Base-by-base conservation (phyloP, 2,329 filamentous ascomycete species). In the Emmonsia crescens region DNA sequence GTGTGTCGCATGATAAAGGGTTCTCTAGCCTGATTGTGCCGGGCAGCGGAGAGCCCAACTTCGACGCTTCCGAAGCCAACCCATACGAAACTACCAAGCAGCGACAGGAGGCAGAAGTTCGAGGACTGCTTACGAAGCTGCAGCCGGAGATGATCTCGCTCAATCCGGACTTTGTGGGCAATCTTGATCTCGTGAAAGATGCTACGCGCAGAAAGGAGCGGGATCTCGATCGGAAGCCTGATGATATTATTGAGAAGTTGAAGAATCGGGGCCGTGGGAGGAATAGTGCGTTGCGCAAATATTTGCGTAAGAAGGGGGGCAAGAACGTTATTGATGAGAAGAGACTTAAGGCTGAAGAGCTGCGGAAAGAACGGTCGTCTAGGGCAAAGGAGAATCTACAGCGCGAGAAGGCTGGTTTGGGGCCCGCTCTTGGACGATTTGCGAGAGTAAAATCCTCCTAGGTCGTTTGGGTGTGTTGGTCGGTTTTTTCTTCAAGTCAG, bases 261-360 rank as follows among this genome's bases (percentile, higher is more conserved):
- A 85, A 84, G 69, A 94, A 96, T 73, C 83, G 88, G 61, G 91
- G 89, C 21, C 81, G 93, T 62, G 94, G 94, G 60, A 91, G 92
- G 81, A 99, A 96, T 72, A 91, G 88, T 68, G 89, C 89, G 62
- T 77, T 97, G 66, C 86, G 91, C 71, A 91, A 92, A 74, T 92
- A 95, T 73, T 76, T 97, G 71, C 81, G 94, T 67, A 97, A 97
- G 85, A 92, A 94, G 78, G 86, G 90, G 54, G 87, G 88, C 71
- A 90, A 88, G 82, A 97, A 97, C 74, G 85, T 99, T 62, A 91
- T 99, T 73, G 94, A 99, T 79, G 94, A 96, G 81, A 92, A 93
- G 83, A 87, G 89, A 72, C 76, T 96, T 74, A 86, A 87, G 72
- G 87, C 92, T 56, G 89, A 96, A 74, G 89, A 91, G 76, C 80